These are phyloP conservation scores for Trifolium fragiferum DNA, from an alignment of 306 rosid genomes.

Conservation along the genomic window DNA sequence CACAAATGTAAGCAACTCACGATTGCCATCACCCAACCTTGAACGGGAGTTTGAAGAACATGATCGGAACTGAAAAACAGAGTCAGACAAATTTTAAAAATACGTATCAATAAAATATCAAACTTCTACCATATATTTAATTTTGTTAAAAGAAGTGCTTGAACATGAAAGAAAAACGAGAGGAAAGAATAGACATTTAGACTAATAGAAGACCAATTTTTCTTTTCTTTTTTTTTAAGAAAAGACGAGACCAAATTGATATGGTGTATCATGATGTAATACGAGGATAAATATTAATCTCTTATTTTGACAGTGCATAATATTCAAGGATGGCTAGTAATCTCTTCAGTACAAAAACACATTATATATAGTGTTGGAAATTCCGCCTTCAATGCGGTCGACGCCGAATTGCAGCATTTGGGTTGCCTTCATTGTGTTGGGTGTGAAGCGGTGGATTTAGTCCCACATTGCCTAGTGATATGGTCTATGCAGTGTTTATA, in stretches of 20 bases:
- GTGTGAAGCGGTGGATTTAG: no score
- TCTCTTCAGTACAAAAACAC: constrained; percentile 17
- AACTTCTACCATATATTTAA: constrained; percentile 18
- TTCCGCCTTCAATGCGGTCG: no score
- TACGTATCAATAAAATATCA: constrained; percentile 1
- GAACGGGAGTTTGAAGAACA: constrained; percentile 93
- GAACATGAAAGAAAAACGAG: not conserved
- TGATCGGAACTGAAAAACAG: constrained; percentile 75
- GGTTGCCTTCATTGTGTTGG: no score
- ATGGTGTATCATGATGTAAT: constrained; percentile 11
- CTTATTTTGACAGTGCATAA: not conserved
- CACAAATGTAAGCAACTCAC: constrained; percentile 65
- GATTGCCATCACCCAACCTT: constrained; percentile 97
- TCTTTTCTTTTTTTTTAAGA: no score
- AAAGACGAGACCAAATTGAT: not conserved
- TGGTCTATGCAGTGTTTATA: no score
- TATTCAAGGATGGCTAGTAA: not conserved
- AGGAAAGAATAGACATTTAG: not conserved
- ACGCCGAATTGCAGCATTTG: no score
- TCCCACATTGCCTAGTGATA: no score
- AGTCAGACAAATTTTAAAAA: constrained; percentile 35
- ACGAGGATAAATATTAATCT: not conserved
- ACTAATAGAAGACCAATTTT: constrained; percentile 1
- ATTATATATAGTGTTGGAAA: not conserved
- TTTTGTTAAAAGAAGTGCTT: constrained; percentile 8